Evolutionary conservation across 768 basidiomycete species (phyloP).

Genomic region (Candolleomyces aberdarensis): DNA sequence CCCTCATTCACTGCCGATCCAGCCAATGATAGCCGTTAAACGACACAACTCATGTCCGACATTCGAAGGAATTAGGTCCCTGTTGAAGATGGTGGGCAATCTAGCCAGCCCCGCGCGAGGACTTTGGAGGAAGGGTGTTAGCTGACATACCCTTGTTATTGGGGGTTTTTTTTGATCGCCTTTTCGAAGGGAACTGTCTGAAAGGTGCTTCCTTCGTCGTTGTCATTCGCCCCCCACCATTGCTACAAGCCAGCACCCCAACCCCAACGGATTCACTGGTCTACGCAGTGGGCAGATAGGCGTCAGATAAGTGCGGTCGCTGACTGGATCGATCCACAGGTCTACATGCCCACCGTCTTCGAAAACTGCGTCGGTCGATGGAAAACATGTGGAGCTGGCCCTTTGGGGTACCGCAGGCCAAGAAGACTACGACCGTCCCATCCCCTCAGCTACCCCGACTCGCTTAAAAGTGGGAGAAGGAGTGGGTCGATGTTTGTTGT

Average conservation of each 20-base stretch:
- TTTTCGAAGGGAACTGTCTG: slow-evolving; percentile 97
- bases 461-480: not conserved
- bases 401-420: slow-evolving; percentile 99
- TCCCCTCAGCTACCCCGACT: slow-evolving; percentile 89
- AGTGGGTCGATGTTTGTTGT: not conserved
- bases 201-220: slow-evolving; percentile 52
- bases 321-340: too few relatives aligned
- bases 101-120: not conserved
- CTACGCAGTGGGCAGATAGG: too few relatives aligned
- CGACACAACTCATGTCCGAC: slow-evolving; percentile 69
- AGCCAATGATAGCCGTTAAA: too few relatives aligned
- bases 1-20: too few relatives aligned
- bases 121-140: too few relatives aligned
- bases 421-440: slow-evolving; percentile 90
- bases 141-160: too few relatives aligned
- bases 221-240: not conserved
- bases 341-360: slow-evolving; percentile 98
- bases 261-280: too few relatives aligned
- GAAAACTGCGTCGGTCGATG: slow-evolving; percentile 99
- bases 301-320: too few relatives aligned
- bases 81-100: slow-evolving; percentile 84
- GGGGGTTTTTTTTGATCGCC: slow-evolving; percentile 94
- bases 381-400: slow-evolving; percentile 97
- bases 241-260: not conserved
- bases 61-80: slow-evolving; percentile 99